Conservation (phyloP, 148 eudicot genomes). For the Chenopodium suecicum region DNA sequence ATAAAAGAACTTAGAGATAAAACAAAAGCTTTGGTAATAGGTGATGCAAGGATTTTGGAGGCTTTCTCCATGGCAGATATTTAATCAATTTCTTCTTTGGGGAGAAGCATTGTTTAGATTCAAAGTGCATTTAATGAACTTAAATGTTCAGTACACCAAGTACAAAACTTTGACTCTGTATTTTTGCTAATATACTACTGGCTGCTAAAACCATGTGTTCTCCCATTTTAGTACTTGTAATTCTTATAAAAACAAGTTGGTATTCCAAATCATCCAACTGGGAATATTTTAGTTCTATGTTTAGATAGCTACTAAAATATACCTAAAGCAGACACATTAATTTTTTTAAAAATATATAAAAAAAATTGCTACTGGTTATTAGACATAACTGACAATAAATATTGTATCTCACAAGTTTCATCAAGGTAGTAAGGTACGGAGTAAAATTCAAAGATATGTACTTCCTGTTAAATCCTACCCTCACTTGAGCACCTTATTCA, state of each 20-base stretch:
- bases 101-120: background rate
- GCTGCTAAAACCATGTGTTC: background rate
- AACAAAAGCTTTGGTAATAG: background rate
- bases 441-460: background rate
- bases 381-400: background rate
- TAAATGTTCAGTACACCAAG: background rate
- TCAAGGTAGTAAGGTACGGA: background rate
- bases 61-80: background rate
- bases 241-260: background rate
- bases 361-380: background rate
- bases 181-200: background rate
- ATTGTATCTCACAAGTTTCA: background rate
- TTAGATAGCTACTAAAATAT: background rate
- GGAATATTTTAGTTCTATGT: background rate
- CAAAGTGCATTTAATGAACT: background rate
- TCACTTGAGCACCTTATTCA: background rate
- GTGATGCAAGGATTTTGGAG: background rate
- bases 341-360: too few species aligned
- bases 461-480: background rate
- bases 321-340: background rate
- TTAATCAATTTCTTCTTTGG: background rate
- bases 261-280: background rate
- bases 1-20: background rate
- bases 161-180: background rate
- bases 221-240: background rate